Percentiles rank a stretch among this genome's conserved stretches.
phyloP scores from a whole-genome alignment of 805 yeast genomes.

The Candida odintsovae region DNA sequence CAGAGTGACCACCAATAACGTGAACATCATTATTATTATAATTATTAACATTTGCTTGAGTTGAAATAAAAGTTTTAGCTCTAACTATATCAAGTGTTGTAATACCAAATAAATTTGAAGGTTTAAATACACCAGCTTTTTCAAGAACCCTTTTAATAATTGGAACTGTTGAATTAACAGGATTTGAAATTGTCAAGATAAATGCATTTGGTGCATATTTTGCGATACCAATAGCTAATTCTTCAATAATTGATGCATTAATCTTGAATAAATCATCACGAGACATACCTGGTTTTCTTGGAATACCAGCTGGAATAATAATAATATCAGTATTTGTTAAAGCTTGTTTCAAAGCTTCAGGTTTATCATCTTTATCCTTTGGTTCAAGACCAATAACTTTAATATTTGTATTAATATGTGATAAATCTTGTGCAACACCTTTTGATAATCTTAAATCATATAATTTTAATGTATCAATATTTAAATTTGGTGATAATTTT shows the following conservation, averaged over 20 bases:
- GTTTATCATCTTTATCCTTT: constrained; percentile 41
- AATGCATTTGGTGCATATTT: constrained; percentile 66
- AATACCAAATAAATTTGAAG: constrained; percentile 77
- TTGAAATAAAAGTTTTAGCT: constrained; percentile 52
- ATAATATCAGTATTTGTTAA: constrained; percentile 41
- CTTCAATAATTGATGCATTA: constrained; percentile 75
- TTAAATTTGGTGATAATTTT: constrained; percentile 54
- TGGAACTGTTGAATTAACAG: constrained; percentile 91
- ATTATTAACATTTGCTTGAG: constrained; percentile 21
- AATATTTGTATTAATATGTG: constrained; percentile 73
- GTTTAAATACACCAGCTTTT: constrained; percentile 61
- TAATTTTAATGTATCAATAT: constrained; percentile 56
- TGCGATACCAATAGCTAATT: constrained; percentile 72
- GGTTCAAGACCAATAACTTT: constrained; percentile 58
- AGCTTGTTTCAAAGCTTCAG: constrained; percentile 30
- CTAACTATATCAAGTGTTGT: constrained; percentile 85
- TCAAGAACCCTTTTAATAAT: constrained; percentile 77
- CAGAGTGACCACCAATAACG: constrained; percentile 88
- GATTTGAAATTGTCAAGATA: constrained; percentile 82
- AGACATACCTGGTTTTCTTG: constrained; percentile 94
- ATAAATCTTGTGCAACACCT: constrained; percentile 85
- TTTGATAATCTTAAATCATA: constrained; percentile 81
- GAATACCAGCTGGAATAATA: constrained; percentile 76
- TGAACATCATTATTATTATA: constrained; percentile 43
- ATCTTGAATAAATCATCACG: constrained; percentile 83